Evolutionary conservation across 306 rosid genomes (phyloP).

Genomic region (Vicia faba): DNA sequence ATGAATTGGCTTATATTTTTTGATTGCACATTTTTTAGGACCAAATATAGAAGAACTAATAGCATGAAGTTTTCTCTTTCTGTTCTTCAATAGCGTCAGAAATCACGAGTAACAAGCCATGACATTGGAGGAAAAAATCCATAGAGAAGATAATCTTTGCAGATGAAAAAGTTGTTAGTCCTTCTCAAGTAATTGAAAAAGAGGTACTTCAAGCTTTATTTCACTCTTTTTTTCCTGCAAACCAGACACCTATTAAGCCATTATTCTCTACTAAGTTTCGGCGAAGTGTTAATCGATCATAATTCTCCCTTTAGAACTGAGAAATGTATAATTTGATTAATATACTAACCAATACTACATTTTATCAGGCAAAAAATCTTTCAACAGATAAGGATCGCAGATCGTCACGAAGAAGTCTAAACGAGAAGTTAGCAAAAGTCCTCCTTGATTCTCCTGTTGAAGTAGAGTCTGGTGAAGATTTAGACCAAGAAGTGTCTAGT

Average conservation of each 20-base stretch:
- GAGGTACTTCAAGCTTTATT: conserved; percentile 51
- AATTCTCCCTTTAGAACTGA: not conserved
- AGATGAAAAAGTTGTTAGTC: too few relatives aligned
- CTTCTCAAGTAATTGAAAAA: conserved; percentile 43
- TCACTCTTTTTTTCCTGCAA: conserved; percentile 1
- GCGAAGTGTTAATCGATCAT: not conserved
- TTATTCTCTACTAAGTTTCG: conserved; percentile 20
- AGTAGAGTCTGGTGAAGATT: too few relatives aligned
- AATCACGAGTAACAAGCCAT: conserved; percentile 68
- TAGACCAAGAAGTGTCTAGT: too few relatives aligned
- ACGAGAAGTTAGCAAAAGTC: too few relatives aligned
- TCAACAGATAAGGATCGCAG: conserved; percentile 43
- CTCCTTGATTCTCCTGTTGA: too few relatives aligned
- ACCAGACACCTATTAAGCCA: conserved; percentile 11
- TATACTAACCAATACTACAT: conserved; percentile 22
- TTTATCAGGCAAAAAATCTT: conserved; percentile 45
- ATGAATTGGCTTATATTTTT: too few relatives aligned
- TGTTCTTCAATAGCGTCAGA: conserved; percentile 40
- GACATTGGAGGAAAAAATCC: conserved; percentile 74
- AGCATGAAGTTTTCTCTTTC: conserved; percentile 16
- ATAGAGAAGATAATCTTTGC: conserved; percentile 60
- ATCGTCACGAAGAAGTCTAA: too few relatives aligned
- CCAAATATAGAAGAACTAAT: conserved; percentile 23
- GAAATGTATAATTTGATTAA: conserved; percentile 2
- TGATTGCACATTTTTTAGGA: too few relatives aligned